Evolutionary conservation across 2,329 filamentous ascomycete genomes (phyloP), one percentile per base, ranked within the genome.

Genomic region (Cytospora piceae): DNA sequence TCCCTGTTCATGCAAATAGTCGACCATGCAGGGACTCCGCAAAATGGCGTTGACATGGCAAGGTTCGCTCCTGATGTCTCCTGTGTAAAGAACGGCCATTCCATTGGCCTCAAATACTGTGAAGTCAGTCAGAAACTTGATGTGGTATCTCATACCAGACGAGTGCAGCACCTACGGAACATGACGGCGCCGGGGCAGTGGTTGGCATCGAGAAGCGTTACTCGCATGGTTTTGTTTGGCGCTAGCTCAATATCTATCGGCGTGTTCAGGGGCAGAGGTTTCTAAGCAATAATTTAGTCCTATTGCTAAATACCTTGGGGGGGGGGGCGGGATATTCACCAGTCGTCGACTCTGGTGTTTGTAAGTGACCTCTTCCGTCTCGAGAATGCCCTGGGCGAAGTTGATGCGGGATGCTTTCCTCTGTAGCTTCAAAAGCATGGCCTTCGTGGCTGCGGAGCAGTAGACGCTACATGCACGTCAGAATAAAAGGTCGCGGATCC

Each of bases 101-200:
- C 82, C 83, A 61, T 86, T 77, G 2, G 87, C 88, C 77, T 97
- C 92, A 32, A 97, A 90, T 22, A 97, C 83, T 85, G 15, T 61
- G 24, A 20, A 53, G 8, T 70, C 24, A 53, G 9, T 70, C 24
- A 68, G 58, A 49, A 49, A 22, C 4, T 3, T 24, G n/a, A 17
- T 22, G 17, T 20, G 4, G 8, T 31, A 2, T 6, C 8, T 17
- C 6, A 15, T 12, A 12, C 3, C 9, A 34, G 17, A 1, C 11
- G 22, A 20, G 2, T 1, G 0, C 12, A 4, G 22, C 2, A 75
- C 84, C 69, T 74, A 87, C 85, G 80, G 73, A 97, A 97, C 93
- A 97, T 96, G 22, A 95, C 92, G 22, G 93, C 89, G 0, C 94
- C 94, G 0, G 90, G 85, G 72, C 94, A 98, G 74, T 97, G 94